Evolutionary conservation across 495 filamentous ascomycete species (phyloP), one percentile per base, ranked within the genome.

Genomic region (Cairneyella variabilis): DNA sequence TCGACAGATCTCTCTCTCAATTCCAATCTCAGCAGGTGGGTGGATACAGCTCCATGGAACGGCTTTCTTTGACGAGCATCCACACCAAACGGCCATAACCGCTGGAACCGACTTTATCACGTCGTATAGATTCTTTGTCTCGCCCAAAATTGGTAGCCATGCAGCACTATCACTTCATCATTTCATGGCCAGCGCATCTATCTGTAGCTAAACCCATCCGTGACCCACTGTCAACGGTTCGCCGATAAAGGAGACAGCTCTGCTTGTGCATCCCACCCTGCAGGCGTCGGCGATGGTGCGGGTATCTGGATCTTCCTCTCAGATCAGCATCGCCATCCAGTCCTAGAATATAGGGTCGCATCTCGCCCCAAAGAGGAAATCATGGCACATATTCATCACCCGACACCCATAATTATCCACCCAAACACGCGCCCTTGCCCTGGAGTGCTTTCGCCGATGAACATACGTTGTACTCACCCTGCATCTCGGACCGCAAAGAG

Each of bases 1-100:
- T 23, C 41, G 41, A 23, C 41, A 44, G 41, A 44, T 44, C 41
- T 44, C 41, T 25, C 41, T 16, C 7, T 44, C 2, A n/a, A n/a
- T n/a, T n/a, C n/a, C n/a, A n/a, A n/a, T n/a, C n/a, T n/a, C 21
- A 14, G 22, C 20, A 44, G 41, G 4, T 23, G 8, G 14, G 10
- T 14, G 21, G 23, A 12, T 23, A 16, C 18, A 2, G 4, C 20
- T 44, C 5, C 20, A 44, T 7, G 14, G 14, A 14, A 32, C 7
- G 9, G 8, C 23, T 18, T 23, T 23, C 41, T 16, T 44, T 23
- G 23, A 6, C 41, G 16, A 26, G 28, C 28, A 32, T 7, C 14
- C 14, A 32, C 6, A 32, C 6, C 28, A 32, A 7, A 14, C 28
- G 6, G 6, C 28, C 14, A 14, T 32, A 32, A 14, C 28, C 28